Evolutionary conservation across 2,329 filamentous ascomycete genomes (phyloP).

Genomic region (Ophiocordyceps sinensis): DNA sequence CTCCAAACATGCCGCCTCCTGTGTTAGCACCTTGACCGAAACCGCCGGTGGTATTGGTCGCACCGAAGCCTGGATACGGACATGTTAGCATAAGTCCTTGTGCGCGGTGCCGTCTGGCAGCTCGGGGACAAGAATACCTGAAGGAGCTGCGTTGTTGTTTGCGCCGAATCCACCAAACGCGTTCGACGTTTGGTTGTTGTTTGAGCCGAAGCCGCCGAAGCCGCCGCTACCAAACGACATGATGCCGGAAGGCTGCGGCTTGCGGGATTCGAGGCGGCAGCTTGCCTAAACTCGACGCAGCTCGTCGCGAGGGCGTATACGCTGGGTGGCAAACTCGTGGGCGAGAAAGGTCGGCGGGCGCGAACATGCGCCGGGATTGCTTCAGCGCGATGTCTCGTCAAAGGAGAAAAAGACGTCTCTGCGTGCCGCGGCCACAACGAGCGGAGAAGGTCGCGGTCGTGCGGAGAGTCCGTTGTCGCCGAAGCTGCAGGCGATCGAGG

Average conservation of each 20-base stretch:
- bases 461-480: neutral
- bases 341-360: too few relatives aligned
- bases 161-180: constrained; percentile 45
- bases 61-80: constrained; percentile 16
- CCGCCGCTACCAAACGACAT: constrained; percentile 44
- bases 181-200: constrained; percentile 21
- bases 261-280: neutral
- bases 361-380: too few relatives aligned
- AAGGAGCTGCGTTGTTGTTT: constrained; percentile 23
- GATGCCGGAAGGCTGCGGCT: constrained; percentile 10
- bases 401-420: too few relatives aligned
- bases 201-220: constrained; percentile 44
- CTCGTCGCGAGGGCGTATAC: neutral
- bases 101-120: neutral
- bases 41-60: constrained; percentile 16
- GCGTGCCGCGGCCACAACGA: too few relatives aligned
- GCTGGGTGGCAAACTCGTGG: neutral
- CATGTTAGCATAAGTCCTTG: constrained; percentile 9
- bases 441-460: neutral
- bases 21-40: constrained; percentile 28
- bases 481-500: neutral
- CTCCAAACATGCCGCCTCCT: constrained; percentile 31
- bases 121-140: constrained; percentile 31
- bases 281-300: neutral
- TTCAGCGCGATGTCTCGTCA: too few relatives aligned